A percentile compares a stretch with the other conserved stretches of the same genome.
phyloP scores from a whole-genome alignment of 2,329 filamentous ascomycete genomes.

The Aspergillus jensenii region DNA sequence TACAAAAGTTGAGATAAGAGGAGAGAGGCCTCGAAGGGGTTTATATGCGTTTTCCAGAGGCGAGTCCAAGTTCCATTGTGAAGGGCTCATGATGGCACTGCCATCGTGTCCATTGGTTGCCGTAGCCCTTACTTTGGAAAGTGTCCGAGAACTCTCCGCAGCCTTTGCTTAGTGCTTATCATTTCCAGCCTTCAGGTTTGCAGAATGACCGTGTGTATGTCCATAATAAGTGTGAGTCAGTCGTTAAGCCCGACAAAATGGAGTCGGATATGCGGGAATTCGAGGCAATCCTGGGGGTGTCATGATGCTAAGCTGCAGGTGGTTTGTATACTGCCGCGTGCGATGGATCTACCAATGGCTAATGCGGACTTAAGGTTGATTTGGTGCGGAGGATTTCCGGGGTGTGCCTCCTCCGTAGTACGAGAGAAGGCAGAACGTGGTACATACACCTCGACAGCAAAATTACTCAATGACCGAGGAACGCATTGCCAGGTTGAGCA shows the following conservation, averaged over 20 bases:
- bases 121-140: not conserved
- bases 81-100: not conserved
- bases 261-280: not conserved
- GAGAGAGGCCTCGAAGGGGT: not conserved
- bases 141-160: slow-evolving; percentile 18
- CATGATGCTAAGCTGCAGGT: not conserved
- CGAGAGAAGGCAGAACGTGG: too few species aligned
- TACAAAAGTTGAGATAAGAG: not conserved
- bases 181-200: not conserved
- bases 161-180: not conserved
- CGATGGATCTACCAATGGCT: too few species aligned
- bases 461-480: too few species aligned
- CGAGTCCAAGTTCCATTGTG: not conserved
- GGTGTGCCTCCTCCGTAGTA: too few species aligned
- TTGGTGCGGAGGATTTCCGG: too few species aligned
- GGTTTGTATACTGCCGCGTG: not conserved
- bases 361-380: not conserved
- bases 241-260: not conserved
- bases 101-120: not conserved
- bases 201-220: not conserved
- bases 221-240: too few species aligned
- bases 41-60: not conserved
- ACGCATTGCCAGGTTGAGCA: too few species aligned
- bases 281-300: not conserved
- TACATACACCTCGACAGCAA: too few species aligned